phyloP scores from a whole-genome alignment of 805 yeast genomes.

The Cyberlindnera misumaiensis region DNA sequence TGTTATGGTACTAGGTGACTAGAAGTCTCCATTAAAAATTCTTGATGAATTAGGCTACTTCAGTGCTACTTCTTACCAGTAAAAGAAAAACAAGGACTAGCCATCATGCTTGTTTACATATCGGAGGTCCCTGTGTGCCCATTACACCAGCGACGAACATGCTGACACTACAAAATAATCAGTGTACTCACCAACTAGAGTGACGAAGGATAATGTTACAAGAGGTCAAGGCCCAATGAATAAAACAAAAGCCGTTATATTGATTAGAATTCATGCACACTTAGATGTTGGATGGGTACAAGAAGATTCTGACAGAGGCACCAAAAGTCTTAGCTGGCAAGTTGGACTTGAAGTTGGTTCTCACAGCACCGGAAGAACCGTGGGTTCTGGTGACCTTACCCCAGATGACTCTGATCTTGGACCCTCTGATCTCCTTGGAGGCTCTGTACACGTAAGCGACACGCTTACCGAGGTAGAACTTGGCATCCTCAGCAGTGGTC shows the following conservation, averaged over 20 bases:
- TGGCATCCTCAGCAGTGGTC: slow-evolving; percentile 83
- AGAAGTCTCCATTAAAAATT: no score
- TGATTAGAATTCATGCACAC: slow-evolving; percentile 15
- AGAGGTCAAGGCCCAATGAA: background rate
- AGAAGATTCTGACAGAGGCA: slow-evolving; percentile 99
- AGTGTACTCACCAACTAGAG: background rate
- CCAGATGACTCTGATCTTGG: slow-evolving; percentile 99
- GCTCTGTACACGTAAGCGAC: slow-evolving; percentile 99
- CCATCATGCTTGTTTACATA: no score
- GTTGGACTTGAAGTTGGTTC: slow-evolving; percentile 98
- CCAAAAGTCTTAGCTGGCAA: slow-evolving; percentile 99
- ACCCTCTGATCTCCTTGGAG: slow-evolving; percentile 94
- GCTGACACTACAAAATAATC: no score
- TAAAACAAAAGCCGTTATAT: slow-evolving; percentile 13
- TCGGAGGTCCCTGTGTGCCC: no score
- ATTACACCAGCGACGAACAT: no score
- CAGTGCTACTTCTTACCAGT: no score
- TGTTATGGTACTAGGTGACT: background rate
- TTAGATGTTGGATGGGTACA: slow-evolving; percentile 99
- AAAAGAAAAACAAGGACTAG: no score
- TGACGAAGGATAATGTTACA: background rate
- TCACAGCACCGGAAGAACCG: slow-evolving; percentile 97
- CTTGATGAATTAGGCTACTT: no score
- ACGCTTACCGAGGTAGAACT: slow-evolving; percentile 99
- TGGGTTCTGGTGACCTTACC: slow-evolving; percentile 98